phyloP scores from a whole-genome alignment of 805 yeast genomes.

The Nakazawaea molendinolei region DNA sequence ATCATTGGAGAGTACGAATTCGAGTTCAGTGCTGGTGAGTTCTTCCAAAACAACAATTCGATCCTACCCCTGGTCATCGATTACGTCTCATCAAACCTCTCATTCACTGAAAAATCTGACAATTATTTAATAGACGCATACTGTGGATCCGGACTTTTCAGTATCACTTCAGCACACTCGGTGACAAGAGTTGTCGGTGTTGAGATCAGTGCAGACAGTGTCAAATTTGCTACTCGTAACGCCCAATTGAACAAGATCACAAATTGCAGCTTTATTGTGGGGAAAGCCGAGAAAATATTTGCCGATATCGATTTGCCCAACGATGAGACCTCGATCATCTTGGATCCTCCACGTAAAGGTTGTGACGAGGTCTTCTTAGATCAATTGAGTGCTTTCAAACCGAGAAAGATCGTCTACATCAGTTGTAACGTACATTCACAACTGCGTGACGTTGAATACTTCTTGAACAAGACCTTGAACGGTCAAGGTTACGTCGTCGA shows the following conservation, averaged over 20 bases:
- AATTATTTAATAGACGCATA: conserved; percentile 86
- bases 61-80: conserved; percentile 78
- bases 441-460: conserved; percentile 87
- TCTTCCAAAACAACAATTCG: conserved; percentile 92
- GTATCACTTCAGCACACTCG: conserved; percentile 74
- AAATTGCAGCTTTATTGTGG: conserved; percentile 81
- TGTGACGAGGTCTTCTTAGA: conserved; percentile 84
- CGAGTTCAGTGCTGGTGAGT: conserved; percentile 90
- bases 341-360: conserved; percentile 97
- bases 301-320: conserved; percentile 70
- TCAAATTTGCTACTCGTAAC: conserved; percentile 77
- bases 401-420: conserved; percentile 85
- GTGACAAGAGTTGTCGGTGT: conserved; percentile 90
- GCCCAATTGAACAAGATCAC: conserved; percentile 68
- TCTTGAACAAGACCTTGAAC: conserved; percentile 56
- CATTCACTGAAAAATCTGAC: conserved; percentile 31
- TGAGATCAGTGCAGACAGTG: conserved; percentile 87
- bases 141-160: conserved; percentile 93
- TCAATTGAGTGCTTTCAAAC: conserved; percentile 77
- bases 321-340: conserved; percentile 75
- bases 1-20: conserved; percentile 68
- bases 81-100: conserved; percentile 71
- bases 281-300: conserved; percentile 89
- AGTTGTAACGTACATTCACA: conserved; percentile 98
- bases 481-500: conserved; percentile 66